Percentiles rank a stretch among this genome's conserved stretches.
phyloP scores from a whole-genome alignment of 2,329 filamentous ascomycete genomes.

The Cordyceps pruinosa region DNA sequence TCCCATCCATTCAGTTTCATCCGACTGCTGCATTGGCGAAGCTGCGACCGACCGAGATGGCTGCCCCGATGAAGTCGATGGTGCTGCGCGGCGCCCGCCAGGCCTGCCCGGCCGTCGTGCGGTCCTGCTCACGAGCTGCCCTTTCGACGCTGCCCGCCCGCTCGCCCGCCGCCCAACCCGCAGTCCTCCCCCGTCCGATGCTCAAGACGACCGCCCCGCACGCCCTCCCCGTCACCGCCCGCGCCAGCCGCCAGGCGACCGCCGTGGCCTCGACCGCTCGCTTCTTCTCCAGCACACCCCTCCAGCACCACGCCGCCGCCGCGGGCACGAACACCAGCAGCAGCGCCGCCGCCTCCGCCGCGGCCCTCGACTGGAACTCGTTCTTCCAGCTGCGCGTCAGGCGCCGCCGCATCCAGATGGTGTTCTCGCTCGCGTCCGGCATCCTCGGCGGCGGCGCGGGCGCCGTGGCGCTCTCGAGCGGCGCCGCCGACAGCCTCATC shows the following conservation, averaged over 20 bases:
- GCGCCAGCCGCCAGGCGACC: background rate
- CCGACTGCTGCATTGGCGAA: no score
- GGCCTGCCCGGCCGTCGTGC: background rate
- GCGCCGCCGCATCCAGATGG: slow-evolving; percentile 75
- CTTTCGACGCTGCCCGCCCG: background rate
- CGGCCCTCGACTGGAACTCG: slow-evolving; percentile 73
- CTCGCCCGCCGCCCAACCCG: background rate
- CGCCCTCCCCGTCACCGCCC: slow-evolving; percentile 14
- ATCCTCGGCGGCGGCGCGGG: slow-evolving; percentile 55
- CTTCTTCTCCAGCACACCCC: slow-evolving; percentile 18
- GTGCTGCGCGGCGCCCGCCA: slow-evolving; percentile 5
- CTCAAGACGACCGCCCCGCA: slow-evolving; percentile 7
- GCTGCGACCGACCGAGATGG: background rate
- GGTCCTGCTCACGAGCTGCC: background rate
- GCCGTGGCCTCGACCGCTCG: slow-evolving; percentile 12
- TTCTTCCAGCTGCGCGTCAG: slow-evolving; percentile 88
- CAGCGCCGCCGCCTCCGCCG: slow-evolving; percentile 22
- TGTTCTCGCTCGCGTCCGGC: slow-evolving; percentile 63
- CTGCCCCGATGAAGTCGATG: slow-evolving; percentile 10
- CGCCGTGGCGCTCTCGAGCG: slow-evolving; percentile 59
- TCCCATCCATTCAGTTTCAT: background rate
- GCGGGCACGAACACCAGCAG: slow-evolving; percentile 22
- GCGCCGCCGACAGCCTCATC: slow-evolving; percentile 65
- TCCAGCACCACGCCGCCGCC: slow-evolving; percentile 16
- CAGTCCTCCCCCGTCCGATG: background rate